These are phyloP conservation scores for Pleurotus djamor DNA, from an alignment of 768 basidiomycete species.

Conservation along the genomic window DNA sequence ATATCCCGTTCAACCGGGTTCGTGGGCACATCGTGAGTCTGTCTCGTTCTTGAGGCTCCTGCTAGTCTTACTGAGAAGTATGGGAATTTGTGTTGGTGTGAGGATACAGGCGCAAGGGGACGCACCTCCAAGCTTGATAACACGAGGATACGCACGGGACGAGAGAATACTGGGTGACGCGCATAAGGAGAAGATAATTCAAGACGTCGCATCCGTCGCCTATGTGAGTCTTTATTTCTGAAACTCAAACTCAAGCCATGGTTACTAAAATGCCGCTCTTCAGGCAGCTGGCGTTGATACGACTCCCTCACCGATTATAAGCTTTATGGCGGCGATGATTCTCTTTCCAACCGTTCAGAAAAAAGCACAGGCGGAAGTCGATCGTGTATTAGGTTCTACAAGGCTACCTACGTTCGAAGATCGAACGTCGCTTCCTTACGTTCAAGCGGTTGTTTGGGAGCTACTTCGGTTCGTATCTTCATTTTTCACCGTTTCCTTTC, in stretches of 20 bases:
- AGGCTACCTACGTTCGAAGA: constrained; percentile 19
- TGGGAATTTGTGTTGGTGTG: too few species aligned
- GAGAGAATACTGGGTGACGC: too few species aligned
- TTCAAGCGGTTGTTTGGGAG: constrained; percentile 19
- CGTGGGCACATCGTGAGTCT: constrained; percentile 18
- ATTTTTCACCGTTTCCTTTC: neutral
- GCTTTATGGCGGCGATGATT: constrained; percentile 26
- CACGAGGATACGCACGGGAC: too few species aligned
- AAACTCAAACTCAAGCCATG: too few species aligned
- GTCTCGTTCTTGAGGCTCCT: neutral
- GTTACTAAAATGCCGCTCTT: neutral
- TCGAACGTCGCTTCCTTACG: constrained; percentile 15
- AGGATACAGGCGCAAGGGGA: too few species aligned
- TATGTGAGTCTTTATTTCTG: neutral
- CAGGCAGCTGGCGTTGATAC: constrained; percentile 25
- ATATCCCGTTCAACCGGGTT: constrained; percentile 14
- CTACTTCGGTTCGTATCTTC: constrained; percentile 8
- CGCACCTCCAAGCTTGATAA: too few species aligned
- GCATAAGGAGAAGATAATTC: too few species aligned
- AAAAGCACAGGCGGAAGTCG: constrained; percentile 28
- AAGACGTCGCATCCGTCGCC: too few species aligned
- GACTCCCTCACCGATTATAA: constrained; percentile 16
- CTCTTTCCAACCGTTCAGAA: constrained; percentile 21
- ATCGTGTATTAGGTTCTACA: constrained; percentile 18
- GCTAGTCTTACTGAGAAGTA: too few species aligned